Base-by-base conservation (phyloP, 768 basidiomycete species). In the Polyporus arcularius region DNA sequence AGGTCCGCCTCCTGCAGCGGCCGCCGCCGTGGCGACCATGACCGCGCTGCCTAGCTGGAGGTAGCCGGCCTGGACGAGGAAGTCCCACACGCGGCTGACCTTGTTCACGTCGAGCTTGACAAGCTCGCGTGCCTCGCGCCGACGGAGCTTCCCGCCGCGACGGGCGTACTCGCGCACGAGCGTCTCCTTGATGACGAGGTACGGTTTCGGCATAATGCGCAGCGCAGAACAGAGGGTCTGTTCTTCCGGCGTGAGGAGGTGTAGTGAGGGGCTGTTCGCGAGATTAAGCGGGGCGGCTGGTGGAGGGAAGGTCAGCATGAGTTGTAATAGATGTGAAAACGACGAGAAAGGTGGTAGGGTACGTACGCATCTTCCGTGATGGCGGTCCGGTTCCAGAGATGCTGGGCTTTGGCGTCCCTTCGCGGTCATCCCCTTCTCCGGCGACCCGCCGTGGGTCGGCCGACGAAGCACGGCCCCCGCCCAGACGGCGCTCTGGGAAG, bases 71-170 rank as follows among this genome's bases (percentile, higher is more conserved):
- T 92, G 89, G 2, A 93, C 91, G 32, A 96, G 79, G 72, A 94
- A 96, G 71, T 96, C 94, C 92, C 94, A 97, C 35, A 94, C 91
- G 42, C 90, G 81, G 73, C 88, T 89, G 1, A 92, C 94, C 75
- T 97, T 96, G 73, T 93, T 92, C 62, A 93, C 92, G 71, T 95
- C 94, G 63, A 97, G 92, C 74, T 93, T 94, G 66, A 96, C 88
- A 61, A 96, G 79, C 72, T 93, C 92, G 53, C 92, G 84, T 11
- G 94, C 94, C 73, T 97, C 94, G 55, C 94, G 81, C 32, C 92
- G 83, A 51, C 91, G 89, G 46, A 98, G 80, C 71, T 92, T 90
- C 11, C 96, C 96, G 21, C 91, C 90, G 56, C 94, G 81, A 30
- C 94, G 82, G 1, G 92, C 93, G 67, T 94, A 97, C 77, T 98